A percentile compares a stretch with the other conserved stretches of the same genome.
Conservation (phyloP, 2,329 filamentous ascomycete species). For the Decorospora gaudefroyi region DNA sequence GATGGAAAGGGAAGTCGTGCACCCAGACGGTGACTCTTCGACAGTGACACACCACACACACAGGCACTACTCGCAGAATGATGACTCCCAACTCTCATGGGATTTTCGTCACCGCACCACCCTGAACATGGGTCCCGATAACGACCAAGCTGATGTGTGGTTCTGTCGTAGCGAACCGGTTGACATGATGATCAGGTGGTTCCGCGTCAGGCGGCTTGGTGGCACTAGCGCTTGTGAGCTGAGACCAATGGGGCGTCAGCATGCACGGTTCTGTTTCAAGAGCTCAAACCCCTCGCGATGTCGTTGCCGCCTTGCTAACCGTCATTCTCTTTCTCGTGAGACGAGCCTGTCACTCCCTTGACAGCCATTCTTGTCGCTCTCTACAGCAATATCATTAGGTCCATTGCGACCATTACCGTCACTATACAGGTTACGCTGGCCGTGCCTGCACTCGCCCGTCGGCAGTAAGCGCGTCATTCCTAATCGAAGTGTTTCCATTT, state of each 20-base stretch:
- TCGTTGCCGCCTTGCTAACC: slow-evolving; percentile 17
- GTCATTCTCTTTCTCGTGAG: slow-evolving; percentile 29
- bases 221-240: slow-evolving; percentile 16
- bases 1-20: slow-evolving; percentile 6
- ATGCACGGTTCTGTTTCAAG: slow-evolving; percentile 24
- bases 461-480: slow-evolving; percentile 21
- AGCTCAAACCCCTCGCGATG: slow-evolving; percentile 26
- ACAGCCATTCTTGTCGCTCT: slow-evolving; percentile 42
- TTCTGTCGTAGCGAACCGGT: slow-evolving; percentile 6
- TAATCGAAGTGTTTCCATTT: slow-evolving; percentile 8
- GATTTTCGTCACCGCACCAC: neutral
- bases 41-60: too few relatives aligned
- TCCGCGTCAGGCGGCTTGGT: slow-evolving; percentile 18
- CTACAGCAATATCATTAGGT: slow-evolving; percentile 32
- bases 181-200: slow-evolving; percentile 14
- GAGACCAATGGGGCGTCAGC: slow-evolving; percentile 20
- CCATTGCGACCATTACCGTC: slow-evolving; percentile 39
- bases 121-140: neutral
- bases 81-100: too few relatives aligned
- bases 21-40: too few relatives aligned
- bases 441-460: slow-evolving; percentile 23
- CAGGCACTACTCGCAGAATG: too few relatives aligned
- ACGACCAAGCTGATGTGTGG: too few relatives aligned
- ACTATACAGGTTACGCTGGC: slow-evolving; percentile 37
- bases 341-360: slow-evolving; percentile 41